phyloP scores from a whole-genome alignment of 176 grass and related monocot species.

The Bromus sterilis region DNA sequence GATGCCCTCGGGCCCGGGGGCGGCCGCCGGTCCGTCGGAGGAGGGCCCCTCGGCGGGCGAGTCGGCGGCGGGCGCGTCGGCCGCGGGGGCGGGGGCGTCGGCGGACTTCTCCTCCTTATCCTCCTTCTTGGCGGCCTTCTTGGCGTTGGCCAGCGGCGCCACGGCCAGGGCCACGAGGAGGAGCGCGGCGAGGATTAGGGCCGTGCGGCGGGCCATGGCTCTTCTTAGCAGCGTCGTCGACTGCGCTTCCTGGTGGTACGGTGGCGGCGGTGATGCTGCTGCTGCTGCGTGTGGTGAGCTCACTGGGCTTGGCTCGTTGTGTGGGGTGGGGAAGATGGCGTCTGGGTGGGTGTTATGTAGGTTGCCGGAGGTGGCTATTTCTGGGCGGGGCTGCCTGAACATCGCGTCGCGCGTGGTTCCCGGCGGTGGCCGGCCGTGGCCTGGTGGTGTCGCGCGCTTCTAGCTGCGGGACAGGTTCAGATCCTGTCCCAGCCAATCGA shows the following conservation, averaged over 20 bases:
- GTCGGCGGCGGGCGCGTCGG: background rate
- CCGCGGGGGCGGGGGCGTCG: background rate
- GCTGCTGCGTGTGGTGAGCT: background rate
- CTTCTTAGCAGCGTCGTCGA: background rate
- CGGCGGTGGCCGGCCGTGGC: background rate
- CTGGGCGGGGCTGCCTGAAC: background rate
- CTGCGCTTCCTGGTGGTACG: background rate
- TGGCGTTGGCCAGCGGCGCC: slow-evolving; percentile 4
- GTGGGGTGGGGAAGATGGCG: background rate
- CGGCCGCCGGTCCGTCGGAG: background rate
- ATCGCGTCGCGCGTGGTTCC: background rate
- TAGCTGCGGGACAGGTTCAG: background rate
- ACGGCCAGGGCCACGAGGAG: slow-evolving; percentile 14
- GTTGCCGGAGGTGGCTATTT: background rate
- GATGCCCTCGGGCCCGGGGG: slow-evolving; percentile 44
- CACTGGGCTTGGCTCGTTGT: background rate
- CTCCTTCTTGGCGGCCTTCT: background rate
- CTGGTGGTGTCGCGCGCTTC: background rate
- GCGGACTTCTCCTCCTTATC: background rate
- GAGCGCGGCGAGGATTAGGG: background rate
- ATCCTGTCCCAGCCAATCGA: background rate
- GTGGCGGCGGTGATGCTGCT: background rate
- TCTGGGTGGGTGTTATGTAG: background rate
- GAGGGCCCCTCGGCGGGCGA: background rate
- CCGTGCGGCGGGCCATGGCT: slow-evolving; percentile 11